Evolutionary conservation across 768 basidiomycete species (phyloP), one percentile per base, ranked within the genome.

Genomic region (Suillus alpinus): DNA sequence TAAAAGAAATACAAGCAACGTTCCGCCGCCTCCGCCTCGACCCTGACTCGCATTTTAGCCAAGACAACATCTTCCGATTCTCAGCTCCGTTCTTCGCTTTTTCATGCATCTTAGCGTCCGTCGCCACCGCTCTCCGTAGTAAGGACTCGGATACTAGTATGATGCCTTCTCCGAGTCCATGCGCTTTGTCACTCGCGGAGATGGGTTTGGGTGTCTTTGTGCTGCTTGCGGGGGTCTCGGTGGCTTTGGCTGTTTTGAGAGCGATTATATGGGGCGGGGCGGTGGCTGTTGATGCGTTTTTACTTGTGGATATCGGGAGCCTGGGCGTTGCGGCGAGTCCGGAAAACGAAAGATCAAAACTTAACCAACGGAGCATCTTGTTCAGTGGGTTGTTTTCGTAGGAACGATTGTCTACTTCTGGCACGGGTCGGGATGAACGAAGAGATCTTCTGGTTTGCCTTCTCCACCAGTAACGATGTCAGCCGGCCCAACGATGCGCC

Each of bases 31-130:
- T 63, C 34, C 56, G 56, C 12, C 9, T 46, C 4, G 61, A 63
- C 34, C 58, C 62, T 8, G 52, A 63, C 20, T 50, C 63, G 6
- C 49, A 63, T 20, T 29, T 58, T 8, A 39, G 8, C 14, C 59
- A 61, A 26, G 40, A 32, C 4, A 52, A 12, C 12, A 23, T 63
- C 29, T 63, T 63, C 39, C 34, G 40, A 20, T 41, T 34, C 40
- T 58, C 18, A 16, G 63, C 56, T 5, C 61, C 61, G 0, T 23
- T 62, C 16, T 58, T 61, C 31, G 18, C 57, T 7, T 63, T 63
- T 37, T 31, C 43, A 3, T 61, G 43, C 13, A n/a, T 58, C 62
- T 26, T 63, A 3, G 56, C 37, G 40, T 29, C 53, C 23, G 26
- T n/a, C 32, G 57, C 57, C 8, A 40, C 51, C 6, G 44, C 49